Percentiles rank a stretch among this genome's conserved stretches.
phyloP scores from a whole-genome alignment of 768 basidiomycete genomes.

The Vishniacozyma victoriae region DNA sequence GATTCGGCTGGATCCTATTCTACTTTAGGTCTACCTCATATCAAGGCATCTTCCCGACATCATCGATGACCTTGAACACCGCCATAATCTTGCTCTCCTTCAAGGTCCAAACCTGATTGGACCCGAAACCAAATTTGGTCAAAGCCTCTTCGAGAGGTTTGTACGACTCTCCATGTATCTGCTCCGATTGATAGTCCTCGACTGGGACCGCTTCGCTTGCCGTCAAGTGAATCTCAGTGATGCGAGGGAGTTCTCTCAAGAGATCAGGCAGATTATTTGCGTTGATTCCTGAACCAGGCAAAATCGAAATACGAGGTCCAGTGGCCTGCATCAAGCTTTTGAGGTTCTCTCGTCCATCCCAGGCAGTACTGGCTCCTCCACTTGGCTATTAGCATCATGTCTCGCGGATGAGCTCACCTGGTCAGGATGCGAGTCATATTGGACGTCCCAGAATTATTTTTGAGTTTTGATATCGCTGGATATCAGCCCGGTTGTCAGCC shows the following conservation, averaged over 20 bases:
- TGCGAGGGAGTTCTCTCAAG: not conserved
- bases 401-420: slow-evolving; percentile 10
- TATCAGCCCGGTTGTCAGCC: no score
- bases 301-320: slow-evolving; percentile 1
- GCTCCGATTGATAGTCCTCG: not conserved
- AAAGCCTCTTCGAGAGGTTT: no score
- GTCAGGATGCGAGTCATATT: slow-evolving; percentile 18
- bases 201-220: slow-evolving; percentile 1
- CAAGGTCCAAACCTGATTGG: no score
- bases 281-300: slow-evolving; percentile 17
- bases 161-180: no score
- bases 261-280: not conserved
- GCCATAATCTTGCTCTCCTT: no score
- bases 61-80: no score
- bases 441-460: no score
- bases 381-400: not conserved
- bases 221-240: slow-evolving; percentile 12
- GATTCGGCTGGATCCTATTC: no score
- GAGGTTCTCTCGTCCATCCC: slow-evolving; percentile 4
- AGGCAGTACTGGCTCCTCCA: slow-evolving; percentile 1
- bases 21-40: not conserved
- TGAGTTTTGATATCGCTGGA: no score
- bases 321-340: not conserved
- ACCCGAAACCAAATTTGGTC: no score
- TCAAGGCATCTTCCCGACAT: no score